phyloP scores from a whole-genome alignment of 176 grass and related monocot species.

The Tillandsia leiboldiana region DNA sequence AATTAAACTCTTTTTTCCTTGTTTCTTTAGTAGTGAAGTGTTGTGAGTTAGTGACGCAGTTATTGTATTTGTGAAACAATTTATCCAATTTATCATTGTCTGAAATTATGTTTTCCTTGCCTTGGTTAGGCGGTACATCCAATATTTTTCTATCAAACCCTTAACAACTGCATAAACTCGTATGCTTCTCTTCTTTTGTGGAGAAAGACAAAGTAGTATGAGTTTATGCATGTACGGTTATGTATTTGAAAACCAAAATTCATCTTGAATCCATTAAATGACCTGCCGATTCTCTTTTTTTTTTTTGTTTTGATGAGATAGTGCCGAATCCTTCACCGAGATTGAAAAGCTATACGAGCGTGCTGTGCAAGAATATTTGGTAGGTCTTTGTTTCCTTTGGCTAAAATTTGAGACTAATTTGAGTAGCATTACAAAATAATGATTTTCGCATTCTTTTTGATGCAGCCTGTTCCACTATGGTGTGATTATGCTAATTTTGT shows the following conservation, averaged over 20 bases:
- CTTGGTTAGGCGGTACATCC: no score
- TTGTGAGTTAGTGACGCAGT: no score
- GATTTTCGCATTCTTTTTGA: constrained; percentile 17
- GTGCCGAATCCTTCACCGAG: constrained; percentile 42
- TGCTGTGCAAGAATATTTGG: constrained; percentile 91
- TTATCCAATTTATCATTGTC: no score
- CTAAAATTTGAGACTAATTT: not conserved
- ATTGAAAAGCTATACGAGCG: constrained; percentile 83
- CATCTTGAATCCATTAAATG: not conserved
- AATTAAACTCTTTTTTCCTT: constrained; percentile 4
- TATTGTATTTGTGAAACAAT: no score
- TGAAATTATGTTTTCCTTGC: no score
- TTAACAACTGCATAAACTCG: no score
- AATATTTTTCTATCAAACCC: no score
- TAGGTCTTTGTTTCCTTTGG: constrained; percentile 13
- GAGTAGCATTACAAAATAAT: constrained; percentile 10
- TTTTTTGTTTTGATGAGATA: constrained; percentile 16
- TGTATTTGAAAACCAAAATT: not conserved
- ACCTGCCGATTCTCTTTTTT: not conserved
- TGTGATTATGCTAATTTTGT: constrained; percentile 75
- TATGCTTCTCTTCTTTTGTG: no score
- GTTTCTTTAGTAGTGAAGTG: not conserved
- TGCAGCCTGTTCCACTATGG: constrained; percentile 80
- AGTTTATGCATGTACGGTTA: not conserved
- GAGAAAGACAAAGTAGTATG: not conserved